Conservation (phyloP, 169 alveolate genomes). For the Eimeria brunetti region DNA sequence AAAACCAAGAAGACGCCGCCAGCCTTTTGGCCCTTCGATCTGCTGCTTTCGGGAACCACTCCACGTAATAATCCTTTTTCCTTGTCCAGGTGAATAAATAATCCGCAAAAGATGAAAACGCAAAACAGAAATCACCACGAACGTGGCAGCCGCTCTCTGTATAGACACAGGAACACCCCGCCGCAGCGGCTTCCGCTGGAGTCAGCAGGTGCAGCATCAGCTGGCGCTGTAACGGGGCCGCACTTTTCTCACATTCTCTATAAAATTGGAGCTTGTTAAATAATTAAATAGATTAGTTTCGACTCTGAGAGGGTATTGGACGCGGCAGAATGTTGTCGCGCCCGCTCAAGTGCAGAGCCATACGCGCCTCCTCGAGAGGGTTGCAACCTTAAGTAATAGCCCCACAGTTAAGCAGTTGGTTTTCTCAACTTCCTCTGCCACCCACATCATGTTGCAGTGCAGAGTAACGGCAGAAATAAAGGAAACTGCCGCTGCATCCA, state of each 20-base stretch:
- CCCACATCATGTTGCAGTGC: neutral
- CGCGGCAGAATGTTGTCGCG: neutral
- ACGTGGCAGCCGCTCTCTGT: neutral
- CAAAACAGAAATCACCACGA: no score
- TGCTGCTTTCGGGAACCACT: slow-evolving; percentile 1
- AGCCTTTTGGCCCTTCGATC: neutral
- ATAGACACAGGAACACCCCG: slow-evolving; percentile 22
- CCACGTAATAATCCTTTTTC: neutral
- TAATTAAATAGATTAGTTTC: neutral
- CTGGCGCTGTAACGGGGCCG: neutral
- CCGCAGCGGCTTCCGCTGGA: slow-evolving; percentile 13
- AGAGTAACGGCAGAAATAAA: neutral
- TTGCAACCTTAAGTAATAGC: neutral
- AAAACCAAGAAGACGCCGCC: neutral
- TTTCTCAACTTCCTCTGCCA: neutral
- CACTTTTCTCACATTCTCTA: neutral
- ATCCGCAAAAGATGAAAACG: slow-evolving; percentile 7
- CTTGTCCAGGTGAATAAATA: neutral
- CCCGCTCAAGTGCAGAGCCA: neutral
- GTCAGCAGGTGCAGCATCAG: slow-evolving; percentile 11
- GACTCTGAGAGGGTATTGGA: neutral
- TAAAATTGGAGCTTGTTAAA: neutral
- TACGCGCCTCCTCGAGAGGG: neutral
- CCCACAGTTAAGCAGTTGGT: neutral
- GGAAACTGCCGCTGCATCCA: neutral